These are phyloP conservation scores for Scalesia atractyloides DNA, from an alignment of 129 eudicot genomes.

Conservation along the genomic window DNA sequence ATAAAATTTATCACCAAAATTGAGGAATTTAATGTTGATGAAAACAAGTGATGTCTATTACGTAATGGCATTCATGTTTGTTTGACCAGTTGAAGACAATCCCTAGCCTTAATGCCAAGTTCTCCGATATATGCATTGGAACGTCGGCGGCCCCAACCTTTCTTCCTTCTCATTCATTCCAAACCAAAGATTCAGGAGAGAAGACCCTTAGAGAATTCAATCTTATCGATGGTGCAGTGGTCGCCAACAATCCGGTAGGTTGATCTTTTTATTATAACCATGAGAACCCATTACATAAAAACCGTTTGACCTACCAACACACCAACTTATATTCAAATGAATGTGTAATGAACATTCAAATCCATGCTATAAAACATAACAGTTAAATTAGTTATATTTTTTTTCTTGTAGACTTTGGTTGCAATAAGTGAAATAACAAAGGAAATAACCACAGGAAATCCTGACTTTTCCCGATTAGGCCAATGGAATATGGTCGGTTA, in stretches of 20 bases:
- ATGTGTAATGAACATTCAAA: too few relatives aligned
- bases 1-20: too few relatives aligned
- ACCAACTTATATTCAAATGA: neutral
- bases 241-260: conserved; percentile 52
- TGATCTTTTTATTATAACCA: too few relatives aligned
- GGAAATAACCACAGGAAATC: conserved; percentile 32
- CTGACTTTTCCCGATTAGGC: conserved; percentile 32
- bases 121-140: conserved; percentile 56
- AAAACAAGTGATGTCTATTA: too few relatives aligned
- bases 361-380: too few relatives aligned
- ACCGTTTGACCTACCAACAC: too few relatives aligned
- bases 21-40: too few relatives aligned
- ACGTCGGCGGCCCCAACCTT: conserved; percentile 65
- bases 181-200: conserved; percentile 23
- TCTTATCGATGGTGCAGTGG: conserved; percentile 60
- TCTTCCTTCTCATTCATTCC: conserved; percentile 48
- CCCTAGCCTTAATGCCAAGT: conserved; percentile 41
- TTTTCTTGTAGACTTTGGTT: conserved; percentile 38
- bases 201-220: conserved; percentile 35
- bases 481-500: conserved; percentile 45
- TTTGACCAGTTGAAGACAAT: conserved; percentile 31
- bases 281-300: too few relatives aligned
- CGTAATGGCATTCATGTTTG: neutral
- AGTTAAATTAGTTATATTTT: neutral
- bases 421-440: conserved; percentile 51